phyloP scores from a whole-genome alignment of 148 eudicot species.

The Chenopodium suecicum region DNA sequence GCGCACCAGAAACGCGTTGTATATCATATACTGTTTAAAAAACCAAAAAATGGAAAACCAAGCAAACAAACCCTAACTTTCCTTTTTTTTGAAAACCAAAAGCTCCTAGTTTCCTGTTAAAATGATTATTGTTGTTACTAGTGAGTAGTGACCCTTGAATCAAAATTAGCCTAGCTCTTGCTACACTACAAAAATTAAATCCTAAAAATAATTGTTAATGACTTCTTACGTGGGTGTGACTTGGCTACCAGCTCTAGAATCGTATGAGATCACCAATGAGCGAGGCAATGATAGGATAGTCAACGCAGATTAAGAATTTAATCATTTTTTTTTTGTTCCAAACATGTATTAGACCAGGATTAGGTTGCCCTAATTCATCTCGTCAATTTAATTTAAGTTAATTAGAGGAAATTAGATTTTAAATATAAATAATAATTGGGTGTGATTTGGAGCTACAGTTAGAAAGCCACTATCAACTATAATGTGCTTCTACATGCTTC shows the following conservation, averaged over 20 bases:
- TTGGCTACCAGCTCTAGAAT: constrained; percentile 5
- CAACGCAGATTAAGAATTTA: neutral
- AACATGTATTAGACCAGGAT: neutral
- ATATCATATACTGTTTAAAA: too few species aligned
- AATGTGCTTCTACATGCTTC: neutral
- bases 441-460: neutral
- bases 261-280: neutral
- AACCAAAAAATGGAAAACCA: too few species aligned
- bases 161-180: too few species aligned
- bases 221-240: neutral
- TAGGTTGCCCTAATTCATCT: neutral
- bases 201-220: neutral
- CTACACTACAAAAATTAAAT: too few species aligned
- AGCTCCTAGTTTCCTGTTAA: too few species aligned
- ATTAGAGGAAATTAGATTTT: neutral
- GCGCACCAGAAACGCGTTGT: too few species aligned
- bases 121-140: too few species aligned
- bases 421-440: too few species aligned
- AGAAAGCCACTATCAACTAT: neutral
- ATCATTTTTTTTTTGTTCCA: neutral
- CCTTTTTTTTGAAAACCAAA: too few species aligned
- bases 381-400: neutral
- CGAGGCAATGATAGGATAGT: neutral
- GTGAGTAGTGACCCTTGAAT: too few species aligned
- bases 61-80: too few species aligned